Evolutionary conservation across 371 early-diverging fungal genomes (phyloP).

Genomic region (Haplosporangium sp.): DNA sequence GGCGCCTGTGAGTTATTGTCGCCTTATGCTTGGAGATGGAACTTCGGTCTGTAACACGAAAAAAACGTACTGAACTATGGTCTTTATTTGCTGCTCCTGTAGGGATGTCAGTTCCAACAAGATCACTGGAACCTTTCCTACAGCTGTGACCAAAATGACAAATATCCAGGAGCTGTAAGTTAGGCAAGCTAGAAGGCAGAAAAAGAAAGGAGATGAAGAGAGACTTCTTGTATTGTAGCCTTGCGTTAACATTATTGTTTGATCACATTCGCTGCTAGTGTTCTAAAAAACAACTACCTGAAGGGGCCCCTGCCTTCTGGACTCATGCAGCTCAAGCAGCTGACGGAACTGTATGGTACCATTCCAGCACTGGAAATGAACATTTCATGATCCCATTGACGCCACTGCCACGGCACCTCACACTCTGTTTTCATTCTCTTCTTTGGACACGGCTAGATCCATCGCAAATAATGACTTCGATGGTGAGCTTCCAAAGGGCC

Average conservation of each 20-base stretch:
- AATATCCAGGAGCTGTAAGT: slow-evolving; percentile 41
- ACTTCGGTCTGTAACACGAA: neutral
- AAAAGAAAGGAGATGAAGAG: neutral
- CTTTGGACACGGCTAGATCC: slow-evolving; percentile 10
- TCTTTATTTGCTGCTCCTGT: neutral
- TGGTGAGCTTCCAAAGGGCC: slow-evolving; percentile 19
- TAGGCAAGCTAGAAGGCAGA: neutral
- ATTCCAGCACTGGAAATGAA: neutral
- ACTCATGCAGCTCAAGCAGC: slow-evolving; percentile 19
- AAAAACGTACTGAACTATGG: neutral
- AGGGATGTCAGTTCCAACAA: slow-evolving; percentile 43
- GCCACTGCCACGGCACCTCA: neutral
- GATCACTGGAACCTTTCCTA: slow-evolving; percentile 30
- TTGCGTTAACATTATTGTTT: neutral
- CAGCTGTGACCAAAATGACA: slow-evolving; percentile 26
- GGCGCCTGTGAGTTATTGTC: slow-evolving; percentile 18
- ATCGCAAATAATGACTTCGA: slow-evolving; percentile 48
- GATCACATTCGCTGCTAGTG: neutral
- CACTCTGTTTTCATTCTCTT: neutral
- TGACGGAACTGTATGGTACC: slow-evolving; percentile 32
- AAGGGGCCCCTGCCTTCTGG: slow-evolving; percentile 22
- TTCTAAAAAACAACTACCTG: slow-evolving; percentile 46
- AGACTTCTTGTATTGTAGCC: neutral
- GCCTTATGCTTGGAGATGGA: too few species aligned
- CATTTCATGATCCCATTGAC: too few species aligned